Evolutionary conservation across 345 rosid genomes (phyloP).

Genomic region (Eucalyptus tenuipes): DNA sequence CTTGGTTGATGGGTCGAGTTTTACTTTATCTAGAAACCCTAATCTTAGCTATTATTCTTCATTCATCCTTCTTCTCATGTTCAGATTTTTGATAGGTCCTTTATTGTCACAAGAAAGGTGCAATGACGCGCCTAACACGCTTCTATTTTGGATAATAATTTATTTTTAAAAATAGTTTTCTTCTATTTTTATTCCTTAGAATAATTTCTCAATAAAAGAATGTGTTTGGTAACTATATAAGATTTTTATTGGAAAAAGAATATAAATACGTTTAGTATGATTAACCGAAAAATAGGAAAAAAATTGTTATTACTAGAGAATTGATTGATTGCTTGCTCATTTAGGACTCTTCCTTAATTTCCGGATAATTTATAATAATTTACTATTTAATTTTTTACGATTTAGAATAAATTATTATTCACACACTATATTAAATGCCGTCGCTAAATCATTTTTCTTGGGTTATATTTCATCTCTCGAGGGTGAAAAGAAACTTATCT

Average conservation of each 20-base stretch:
- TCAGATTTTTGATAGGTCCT: not conserved
- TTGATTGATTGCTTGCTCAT: not conserved
- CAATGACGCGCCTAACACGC: fast-evolving
- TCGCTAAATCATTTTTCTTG: too few relatives aligned
- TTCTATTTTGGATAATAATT: too few relatives aligned
- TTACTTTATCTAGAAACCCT: not conserved
- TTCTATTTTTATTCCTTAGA: fast-evolving
- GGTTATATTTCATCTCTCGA: not conserved
- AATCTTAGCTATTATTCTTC: not conserved
- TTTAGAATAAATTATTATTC: too few relatives aligned
- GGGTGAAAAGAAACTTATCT: not conserved
- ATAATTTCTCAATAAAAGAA: too few relatives aligned
- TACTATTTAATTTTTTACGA: too few relatives aligned
- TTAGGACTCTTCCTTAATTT: not conserved
- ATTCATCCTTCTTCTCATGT: not conserved
- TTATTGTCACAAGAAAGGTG: not conserved
- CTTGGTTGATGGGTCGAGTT: too few relatives aligned
- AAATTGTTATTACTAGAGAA: not conserved
- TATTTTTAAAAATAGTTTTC: fast-evolving
- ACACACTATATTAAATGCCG: fast-evolving
- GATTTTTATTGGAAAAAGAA: too few relatives aligned
- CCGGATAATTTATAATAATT: not conserved
- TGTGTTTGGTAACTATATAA: too few relatives aligned
- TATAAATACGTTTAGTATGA: fast-evolving
- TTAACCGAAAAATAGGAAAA: too few relatives aligned